Base-by-base conservation (phyloP, 2,329 filamentous ascomycete species). In the Ceratocystis diversiconidia region DNA sequence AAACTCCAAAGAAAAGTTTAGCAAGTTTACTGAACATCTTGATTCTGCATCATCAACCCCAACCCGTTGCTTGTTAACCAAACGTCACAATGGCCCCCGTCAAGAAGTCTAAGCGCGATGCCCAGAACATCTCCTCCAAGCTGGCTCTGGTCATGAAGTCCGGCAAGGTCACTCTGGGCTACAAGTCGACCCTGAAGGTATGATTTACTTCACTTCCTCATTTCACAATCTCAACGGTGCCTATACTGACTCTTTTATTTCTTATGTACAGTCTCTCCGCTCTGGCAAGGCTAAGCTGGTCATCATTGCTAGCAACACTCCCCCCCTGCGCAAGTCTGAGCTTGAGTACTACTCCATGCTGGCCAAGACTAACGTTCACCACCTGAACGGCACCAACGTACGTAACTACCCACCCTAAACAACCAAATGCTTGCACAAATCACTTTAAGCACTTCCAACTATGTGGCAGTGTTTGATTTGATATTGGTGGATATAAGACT, bases 331-430 rank as follows among this genome's bases (percentile, higher is more conserved):
- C 79, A 99, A 97, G 88, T 90, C 85, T 75, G 92, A 97, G 84
- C 86, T 96, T 70, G 92, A 96, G 83, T 96, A 90, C 82, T 91
- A 92, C 83, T 85, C 85, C 77, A 94, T 94, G 90, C 79, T 95
- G 74, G 87, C 86, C 78, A 96, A 97, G 87, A 90, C 88, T 74
- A 86, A 88, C 71, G 92, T 97, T 75, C 92, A 97, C 85, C 94
- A 99, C 85, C 97, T 96, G 82, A 84, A 84, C 73, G 94, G 94
- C 75, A 96, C 95, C 87, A 97, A 97, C 86, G 92, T 97, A 87
- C 88, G 92, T 90, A 68, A 69, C 68, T 68, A 64, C 68, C 70
- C 72, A 69, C 36, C n/a, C 22, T 41, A 5, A 41, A n/a, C 5
- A 46, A 44, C 22, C 15, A 57, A 59, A 59, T 36, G 28, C 7